Base-by-base conservation (phyloP, 129 eudicot genomes). In the Heracleum sosnowskyi region DNA sequence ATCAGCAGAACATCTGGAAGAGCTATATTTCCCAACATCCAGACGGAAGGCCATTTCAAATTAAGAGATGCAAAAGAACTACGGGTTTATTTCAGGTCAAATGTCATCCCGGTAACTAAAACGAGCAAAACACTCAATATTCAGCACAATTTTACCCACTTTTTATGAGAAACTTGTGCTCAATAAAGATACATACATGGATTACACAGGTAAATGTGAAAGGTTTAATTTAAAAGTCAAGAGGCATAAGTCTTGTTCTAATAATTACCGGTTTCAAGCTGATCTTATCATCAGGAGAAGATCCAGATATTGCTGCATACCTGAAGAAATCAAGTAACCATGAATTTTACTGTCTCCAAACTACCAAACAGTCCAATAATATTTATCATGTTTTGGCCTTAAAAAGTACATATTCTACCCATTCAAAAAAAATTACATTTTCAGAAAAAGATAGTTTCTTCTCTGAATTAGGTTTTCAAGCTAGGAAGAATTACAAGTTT, bases 231-330 rank as follows among this genome's bases (percentile, higher is more conserved):
- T 73, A 41, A 34, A 75, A 39, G 68, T 51, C 53, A 49, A 40
- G 47, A 64, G 45, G 24, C 24, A 72, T 42, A 37, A 42, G 63
- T 34, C 37, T 18, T 13, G 31, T 46, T 64, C 66, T 49, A 11
- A 71, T 73, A 66, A 77, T 88, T 91, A 93, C 98, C 40, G 96
- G 97, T 82, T 47, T 83, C 78, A 91, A 68, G 37, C 89, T 80
- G 33, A 83, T 77, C 84, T 82, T 84, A 55, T 89, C 91, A 45
- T 82, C 87, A 81, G 85, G 83, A 69, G 98, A 93, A 76, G 97
- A 84, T 41, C 97, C 98, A 84, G 86, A 83, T 71, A 91, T 88
- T 83, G 98, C 93, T n/a, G 98, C 96, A 83, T 93, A 93, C 89
- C 97, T 93, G 89, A 78, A 86, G 77, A 86, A 83, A 76, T 74